Evolutionary conservation across 352 stramenopile genomes (phyloP), one percentile per base, ranked within the genome.

Genomic region (Peronospora tabacina): DNA sequence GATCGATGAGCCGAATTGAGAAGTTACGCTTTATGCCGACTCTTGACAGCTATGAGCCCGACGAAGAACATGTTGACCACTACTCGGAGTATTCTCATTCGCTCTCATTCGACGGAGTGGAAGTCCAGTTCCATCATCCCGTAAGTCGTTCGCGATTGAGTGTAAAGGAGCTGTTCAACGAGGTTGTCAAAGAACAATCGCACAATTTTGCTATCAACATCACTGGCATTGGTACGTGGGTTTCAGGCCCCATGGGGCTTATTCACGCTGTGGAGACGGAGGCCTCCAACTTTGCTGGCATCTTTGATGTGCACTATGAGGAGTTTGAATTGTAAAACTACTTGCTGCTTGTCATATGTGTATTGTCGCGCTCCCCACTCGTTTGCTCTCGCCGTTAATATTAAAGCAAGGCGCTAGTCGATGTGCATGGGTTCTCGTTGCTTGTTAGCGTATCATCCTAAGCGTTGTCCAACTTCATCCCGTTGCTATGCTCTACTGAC

Each of bases 241-340:
- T 89, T 39, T 92, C 76, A 22, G 81, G 81, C n/a, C 81, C 81
- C 8, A 86, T 87, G 76, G 69, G 65, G 29, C 61, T 92, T 6
- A 90, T 90, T 61, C 76, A 88, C 41, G 68, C 69, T 10, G 75
- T 90, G 13, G 76, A 93, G 58, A 72, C 64, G 3, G 78, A 90
- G 54, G 72, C 77, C 16, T 68, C 70, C 44, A 83, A 70, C 39
- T 93, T 85, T 48, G 80, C 80, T 13, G 80, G 82, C 48, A 90
- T 90, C 61, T 93, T 90, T 51, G 82, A 93, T 68, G 80, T 93
- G 30, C 82, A 93, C 67, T 90, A 75, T 62, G 82, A 93, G 55
- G 73, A 88, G 62, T 93, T 93, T 72, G 78, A 93, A 54, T 85
- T 93, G 78, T 93, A 93, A 65, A 66, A 53, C 46, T 54, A 16